A percentile compares a stretch with the other conserved stretches of the same genome.
Evolutionary conservation across 495 filamentous ascomycete genomes (phyloP).

Genomic region (Aspergillus ellipticus): DNA sequence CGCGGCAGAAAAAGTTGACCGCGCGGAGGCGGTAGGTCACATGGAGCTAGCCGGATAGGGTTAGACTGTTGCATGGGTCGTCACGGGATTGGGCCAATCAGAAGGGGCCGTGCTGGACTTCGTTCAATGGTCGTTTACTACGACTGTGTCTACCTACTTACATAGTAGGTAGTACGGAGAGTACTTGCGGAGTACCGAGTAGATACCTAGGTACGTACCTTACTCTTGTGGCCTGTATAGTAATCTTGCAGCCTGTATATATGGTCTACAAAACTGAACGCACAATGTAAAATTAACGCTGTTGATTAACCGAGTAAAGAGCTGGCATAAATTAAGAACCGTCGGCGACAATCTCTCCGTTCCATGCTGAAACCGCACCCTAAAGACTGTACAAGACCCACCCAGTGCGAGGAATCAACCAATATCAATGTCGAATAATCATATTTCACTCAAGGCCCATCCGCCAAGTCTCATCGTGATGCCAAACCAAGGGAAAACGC

Average conservation of each 20-base stretch:
- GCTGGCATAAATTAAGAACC: not conserved
- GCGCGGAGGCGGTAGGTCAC: constrained; percentile 21
- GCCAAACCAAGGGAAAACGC: constrained; percentile 14
- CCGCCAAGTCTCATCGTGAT: not conserved
- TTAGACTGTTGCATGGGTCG: not conserved
- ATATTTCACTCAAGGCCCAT: not conserved
- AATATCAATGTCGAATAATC: not conserved
- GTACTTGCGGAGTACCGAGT: no score
- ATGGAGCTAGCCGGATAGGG: not conserved
- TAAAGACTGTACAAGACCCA: constrained; percentile 5
- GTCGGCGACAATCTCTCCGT: not conserved
- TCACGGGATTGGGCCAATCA: not conserved
- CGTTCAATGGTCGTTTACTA: no score
- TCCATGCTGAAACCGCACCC: not conserved
- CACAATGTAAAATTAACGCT: not conserved
- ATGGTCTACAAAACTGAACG: not conserved
- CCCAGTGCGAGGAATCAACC: not conserved
- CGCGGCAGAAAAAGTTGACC: constrained; percentile 41
- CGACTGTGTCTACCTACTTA: no score
- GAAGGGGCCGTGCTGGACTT: not conserved
- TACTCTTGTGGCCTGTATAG: no score
- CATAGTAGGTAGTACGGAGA: no score
- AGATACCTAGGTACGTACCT: no score
- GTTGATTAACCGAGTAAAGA: not conserved
- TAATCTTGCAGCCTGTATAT: no score